Conservation (phyloP, 129 eudicot genomes). For the Tanacetum coccineum region DNA sequence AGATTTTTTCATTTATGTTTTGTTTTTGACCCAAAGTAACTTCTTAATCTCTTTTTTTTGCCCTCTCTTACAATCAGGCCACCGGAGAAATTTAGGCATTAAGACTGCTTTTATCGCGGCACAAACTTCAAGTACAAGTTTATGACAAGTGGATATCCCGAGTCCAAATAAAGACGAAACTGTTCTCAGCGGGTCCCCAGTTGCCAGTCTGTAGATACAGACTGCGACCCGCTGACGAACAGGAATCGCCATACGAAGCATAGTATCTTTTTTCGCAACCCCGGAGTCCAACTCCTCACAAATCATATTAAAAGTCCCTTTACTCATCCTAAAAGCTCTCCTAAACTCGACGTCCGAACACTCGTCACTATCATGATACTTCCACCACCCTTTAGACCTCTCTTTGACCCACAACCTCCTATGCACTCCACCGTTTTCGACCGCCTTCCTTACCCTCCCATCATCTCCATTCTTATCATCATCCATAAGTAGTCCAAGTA, state of each 20-base stretch:
- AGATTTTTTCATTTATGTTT: no score
- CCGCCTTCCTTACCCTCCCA: constrained; percentile 14
- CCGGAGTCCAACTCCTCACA: constrained; percentile 57
- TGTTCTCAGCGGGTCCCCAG: constrained; percentile 69
- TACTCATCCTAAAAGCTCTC: constrained; percentile 59
- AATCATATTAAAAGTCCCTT: constrained; percentile 51
- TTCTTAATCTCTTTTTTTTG: constrained; percentile 34
- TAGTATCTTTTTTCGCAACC: constrained; percentile 57
- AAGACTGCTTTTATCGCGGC: constrained; percentile 47
- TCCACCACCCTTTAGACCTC: constrained; percentile 87
- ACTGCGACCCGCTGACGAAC: constrained; percentile 81
- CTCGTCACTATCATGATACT: constrained; percentile 43
- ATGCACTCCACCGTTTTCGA: constrained; percentile 21
- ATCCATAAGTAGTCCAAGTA: constrained; percentile 10
- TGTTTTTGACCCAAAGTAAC: constrained; percentile 37
- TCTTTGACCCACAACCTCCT: constrained; percentile 76
- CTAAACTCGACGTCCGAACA: constrained; percentile 66
- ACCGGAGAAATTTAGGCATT: constrained; percentile 63
- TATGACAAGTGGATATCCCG: constrained; percentile 81
- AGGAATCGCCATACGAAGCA: constrained; percentile 68
- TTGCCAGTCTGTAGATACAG: constrained; percentile 69
- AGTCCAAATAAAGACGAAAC: constrained; percentile 66
- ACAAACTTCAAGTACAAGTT: constrained; percentile 72
- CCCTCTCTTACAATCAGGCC: constrained; percentile 55
- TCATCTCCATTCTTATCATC: constrained; percentile 16